Conservation (phyloP, 2,329 filamentous ascomycete genomes). For the Neopestalotiopsis sp. region DNA sequence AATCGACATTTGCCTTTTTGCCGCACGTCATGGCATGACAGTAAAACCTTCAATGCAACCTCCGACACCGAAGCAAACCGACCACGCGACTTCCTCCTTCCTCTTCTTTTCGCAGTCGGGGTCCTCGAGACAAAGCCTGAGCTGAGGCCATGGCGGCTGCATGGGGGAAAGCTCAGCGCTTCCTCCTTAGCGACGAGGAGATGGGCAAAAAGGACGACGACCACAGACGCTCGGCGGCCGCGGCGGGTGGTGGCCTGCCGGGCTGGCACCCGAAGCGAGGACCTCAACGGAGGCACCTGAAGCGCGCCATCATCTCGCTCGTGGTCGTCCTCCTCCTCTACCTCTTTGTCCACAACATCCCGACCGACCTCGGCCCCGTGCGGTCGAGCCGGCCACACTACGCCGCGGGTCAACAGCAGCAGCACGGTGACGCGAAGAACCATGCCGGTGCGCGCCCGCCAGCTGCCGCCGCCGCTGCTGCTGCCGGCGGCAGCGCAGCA, state of each 20-base stretch:
- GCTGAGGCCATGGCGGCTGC: conserved; percentile 27
- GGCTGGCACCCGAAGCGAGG: conserved; percentile 50
- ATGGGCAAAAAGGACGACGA: conserved; percentile 68
- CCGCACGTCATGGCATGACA: background rate
- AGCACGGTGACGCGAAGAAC: background rate
- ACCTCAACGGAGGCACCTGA: conserved; percentile 58
- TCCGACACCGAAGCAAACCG: background rate
- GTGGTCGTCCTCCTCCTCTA: conserved; percentile 60
- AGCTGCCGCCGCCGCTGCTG: background rate
- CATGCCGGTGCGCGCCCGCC: conserved; percentile 14
- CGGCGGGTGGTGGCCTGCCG: conserved; percentile 26
- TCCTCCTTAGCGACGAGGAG: conserved; percentile 60
- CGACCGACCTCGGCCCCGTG: conserved; percentile 47
- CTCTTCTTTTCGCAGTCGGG: background rate
- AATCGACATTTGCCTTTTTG: background rate
- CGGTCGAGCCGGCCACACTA: conserved; percentile 42
- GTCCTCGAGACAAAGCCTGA: background rate
- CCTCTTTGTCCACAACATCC: conserved; percentile 69
- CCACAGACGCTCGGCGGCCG: conserved; percentile 41
- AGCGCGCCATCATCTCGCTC: conserved; percentile 55
- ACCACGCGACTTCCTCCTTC: conserved; percentile 2
- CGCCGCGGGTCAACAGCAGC: background rate
- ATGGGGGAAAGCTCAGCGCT: conserved; percentile 47
- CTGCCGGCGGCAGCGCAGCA: conserved; percentile 10
- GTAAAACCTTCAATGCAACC: conserved; percentile 8